Percentiles rank a stretch among this genome's conserved stretches.
These are phyloP conservation scores for Monosporozyma yasuniensis DNA, from an alignment of 805 yeast species.

Conservation along the genomic window DNA sequence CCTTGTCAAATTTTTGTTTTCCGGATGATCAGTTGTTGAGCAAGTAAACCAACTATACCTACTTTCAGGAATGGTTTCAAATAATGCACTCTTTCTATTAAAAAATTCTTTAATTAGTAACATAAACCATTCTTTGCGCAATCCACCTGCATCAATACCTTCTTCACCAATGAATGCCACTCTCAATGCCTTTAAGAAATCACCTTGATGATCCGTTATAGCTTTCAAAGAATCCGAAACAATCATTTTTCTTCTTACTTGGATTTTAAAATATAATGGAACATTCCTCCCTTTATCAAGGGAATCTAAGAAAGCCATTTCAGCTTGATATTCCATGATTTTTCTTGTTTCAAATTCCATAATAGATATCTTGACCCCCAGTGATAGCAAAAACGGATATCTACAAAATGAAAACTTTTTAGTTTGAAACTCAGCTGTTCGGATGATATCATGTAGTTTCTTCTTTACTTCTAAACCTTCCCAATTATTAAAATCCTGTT, in stretches of 20 bases:
- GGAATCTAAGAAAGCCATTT: slow-evolving; percentile 76
- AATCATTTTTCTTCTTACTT: slow-evolving; percentile 57
- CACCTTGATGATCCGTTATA: slow-evolving; percentile 45
- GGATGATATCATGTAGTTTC: background rate
- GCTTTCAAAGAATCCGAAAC: slow-evolving; percentile 67
- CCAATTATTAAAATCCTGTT: slow-evolving; percentile 81
- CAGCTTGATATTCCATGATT: slow-evolving; percentile 80
- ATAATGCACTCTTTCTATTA: slow-evolving; percentile 58
- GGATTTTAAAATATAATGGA: slow-evolving; percentile 60
- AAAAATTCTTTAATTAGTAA: slow-evolving; percentile 63
- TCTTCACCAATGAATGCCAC: slow-evolving; percentile 83
- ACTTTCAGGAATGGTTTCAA: slow-evolving; percentile 59
- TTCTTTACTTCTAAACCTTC: slow-evolving; percentile 3
- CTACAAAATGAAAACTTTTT: slow-evolving; percentile 52
- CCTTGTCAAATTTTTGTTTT: slow-evolving; percentile 31
- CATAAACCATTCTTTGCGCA: slow-evolving; percentile 88
- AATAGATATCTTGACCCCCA: slow-evolving; percentile 75
- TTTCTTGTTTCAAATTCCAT: slow-evolving; percentile 73
- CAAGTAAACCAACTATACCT: slow-evolving; percentile 66
- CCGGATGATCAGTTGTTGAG: slow-evolving; percentile 27
- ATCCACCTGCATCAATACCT: slow-evolving; percentile 93
- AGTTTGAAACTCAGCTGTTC: background rate
- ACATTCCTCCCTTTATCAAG: slow-evolving; percentile 51
- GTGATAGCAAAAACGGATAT: slow-evolving; percentile 70
- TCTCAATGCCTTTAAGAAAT: slow-evolving; percentile 63